phyloP scores from a whole-genome alignment of 1,139 yeast species.

The Debaryomyces fabryi region DNA sequence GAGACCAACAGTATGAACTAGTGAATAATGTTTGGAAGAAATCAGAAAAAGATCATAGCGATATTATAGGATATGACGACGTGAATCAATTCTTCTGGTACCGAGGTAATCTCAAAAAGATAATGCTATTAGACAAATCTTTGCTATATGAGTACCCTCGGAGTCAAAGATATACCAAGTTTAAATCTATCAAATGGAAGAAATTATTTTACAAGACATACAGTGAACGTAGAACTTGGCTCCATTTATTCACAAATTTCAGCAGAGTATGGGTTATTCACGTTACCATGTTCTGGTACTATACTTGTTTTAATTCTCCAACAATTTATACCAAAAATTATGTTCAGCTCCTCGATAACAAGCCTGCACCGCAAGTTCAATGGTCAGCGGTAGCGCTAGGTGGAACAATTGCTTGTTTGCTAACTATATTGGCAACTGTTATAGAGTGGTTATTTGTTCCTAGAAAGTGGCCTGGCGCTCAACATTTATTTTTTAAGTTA shows the following conservation, averaged over 20 bases:
- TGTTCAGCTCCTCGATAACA: slow-evolving; percentile 57
- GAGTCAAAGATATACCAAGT: slow-evolving; percentile 45
- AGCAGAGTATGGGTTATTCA: slow-evolving; percentile 67
- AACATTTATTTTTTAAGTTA: slow-evolving; percentile 47
- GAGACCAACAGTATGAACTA: slow-evolving; percentile 45
- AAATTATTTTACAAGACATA: slow-evolving; percentile 71
- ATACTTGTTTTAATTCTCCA: slow-evolving; percentile 55
- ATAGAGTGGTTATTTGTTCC: slow-evolving; percentile 72
- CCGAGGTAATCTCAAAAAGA: slow-evolving; percentile 57
- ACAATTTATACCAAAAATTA: slow-evolving; percentile 64
- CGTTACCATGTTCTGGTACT: slow-evolving; percentile 60
- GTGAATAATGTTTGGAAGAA: slow-evolving; percentile 46
- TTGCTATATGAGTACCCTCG: slow-evolving; percentile 48
- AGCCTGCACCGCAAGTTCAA: slow-evolving; percentile 65
- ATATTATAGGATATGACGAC: slow-evolving; percentile 83
- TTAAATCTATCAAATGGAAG: slow-evolving; percentile 63
- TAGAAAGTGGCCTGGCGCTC: slow-evolving; percentile 68
- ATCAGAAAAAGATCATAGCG: slow-evolving; percentile 66
- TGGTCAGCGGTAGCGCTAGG: slow-evolving; percentile 71
- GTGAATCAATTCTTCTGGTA: slow-evolving; percentile 86
- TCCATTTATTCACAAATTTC: slow-evolving; percentile 57
- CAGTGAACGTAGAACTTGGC: slow-evolving; percentile 64
- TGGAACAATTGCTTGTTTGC: slow-evolving; percentile 66
- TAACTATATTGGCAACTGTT: slow-evolving; percentile 63
- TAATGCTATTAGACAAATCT: slow-evolving; percentile 45